phyloP scores from a whole-genome alignment of 352 stramenopile genomes.

The Globisporangium polare region DNA sequence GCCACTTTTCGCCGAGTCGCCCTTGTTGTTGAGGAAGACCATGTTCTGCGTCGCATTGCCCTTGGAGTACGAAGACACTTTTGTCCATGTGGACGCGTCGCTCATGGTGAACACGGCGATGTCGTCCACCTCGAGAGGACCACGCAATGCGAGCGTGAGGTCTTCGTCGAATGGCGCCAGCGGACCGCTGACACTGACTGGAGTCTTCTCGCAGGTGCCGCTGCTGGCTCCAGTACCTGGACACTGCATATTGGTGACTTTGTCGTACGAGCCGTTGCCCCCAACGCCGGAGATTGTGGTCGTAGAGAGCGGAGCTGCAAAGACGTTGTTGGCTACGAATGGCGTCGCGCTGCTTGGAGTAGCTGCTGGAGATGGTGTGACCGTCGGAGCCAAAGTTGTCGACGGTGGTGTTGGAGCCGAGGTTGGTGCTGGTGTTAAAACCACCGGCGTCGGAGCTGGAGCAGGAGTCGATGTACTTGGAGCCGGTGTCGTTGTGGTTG shows the following conservation, averaged over 20 bases:
- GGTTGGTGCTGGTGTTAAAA: not conserved
- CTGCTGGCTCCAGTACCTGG: slow-evolving; percentile 11
- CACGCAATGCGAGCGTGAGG: slow-evolving; percentile 36
- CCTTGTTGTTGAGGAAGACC: slow-evolving; percentile 55
- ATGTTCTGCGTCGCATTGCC: slow-evolving; percentile 26
- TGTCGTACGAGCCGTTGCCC: slow-evolving; percentile 26
- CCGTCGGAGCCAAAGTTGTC: not conserved
- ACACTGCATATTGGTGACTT: slow-evolving; percentile 30
- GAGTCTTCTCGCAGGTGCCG: slow-evolving; percentile 16
- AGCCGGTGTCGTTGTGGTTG: not conserved
- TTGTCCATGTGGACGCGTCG: slow-evolving; percentile 13
- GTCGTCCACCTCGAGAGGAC: slow-evolving; percentile 34
- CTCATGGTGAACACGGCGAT: slow-evolving; percentile 34
- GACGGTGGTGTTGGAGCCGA: not conserved
- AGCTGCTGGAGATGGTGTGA: slow-evolving; percentile 1
- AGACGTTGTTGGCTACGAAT: not conserved
- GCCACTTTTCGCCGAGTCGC: slow-evolving; percentile 26
- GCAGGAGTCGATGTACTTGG: not conserved
- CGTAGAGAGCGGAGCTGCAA: slow-evolving; percentile 2
- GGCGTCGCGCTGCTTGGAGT: not conserved
- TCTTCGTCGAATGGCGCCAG: slow-evolving; percentile 44
- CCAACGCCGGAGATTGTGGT: slow-evolving; percentile 28
- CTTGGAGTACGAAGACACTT: slow-evolving; percentile 31
- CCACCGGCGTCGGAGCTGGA: not conserved
- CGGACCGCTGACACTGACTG: slow-evolving; percentile 23